Evolutionary conservation across 495 filamentous ascomycete genomes (phyloP).

Genomic region (Podospora pseudoanserina): DNA sequence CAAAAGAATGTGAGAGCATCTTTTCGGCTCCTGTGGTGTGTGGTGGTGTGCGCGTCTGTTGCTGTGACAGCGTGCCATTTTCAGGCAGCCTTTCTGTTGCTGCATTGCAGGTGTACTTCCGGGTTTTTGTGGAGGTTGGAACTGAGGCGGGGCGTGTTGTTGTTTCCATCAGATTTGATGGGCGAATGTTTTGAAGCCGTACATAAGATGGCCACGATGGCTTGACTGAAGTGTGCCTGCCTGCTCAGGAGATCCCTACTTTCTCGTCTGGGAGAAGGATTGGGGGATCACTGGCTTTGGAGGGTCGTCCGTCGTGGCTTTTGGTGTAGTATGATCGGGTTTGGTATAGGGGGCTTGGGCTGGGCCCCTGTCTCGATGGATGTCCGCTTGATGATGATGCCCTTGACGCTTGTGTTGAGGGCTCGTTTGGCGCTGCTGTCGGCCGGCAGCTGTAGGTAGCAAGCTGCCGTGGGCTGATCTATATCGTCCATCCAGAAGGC

Average conservation of each 20-base stretch:
- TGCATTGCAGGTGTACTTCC: neutral
- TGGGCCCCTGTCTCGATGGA: neutral
- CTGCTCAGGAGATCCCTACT: neutral
- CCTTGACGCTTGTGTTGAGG: neutral
- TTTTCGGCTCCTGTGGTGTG: neutral
- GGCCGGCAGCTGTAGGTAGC: neutral
- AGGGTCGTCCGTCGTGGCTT: neutral
- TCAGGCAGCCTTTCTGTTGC: neutral
- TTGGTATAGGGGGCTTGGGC: neutral
- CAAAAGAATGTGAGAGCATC: neutral
- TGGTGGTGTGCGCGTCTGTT: neutral
- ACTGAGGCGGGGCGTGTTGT: neutral
- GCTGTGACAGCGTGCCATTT: neutral
- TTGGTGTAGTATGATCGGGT: neutral
- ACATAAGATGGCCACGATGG: neutral
- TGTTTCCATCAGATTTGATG: too few species aligned
- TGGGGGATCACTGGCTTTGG: neutral
- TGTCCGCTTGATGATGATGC: neutral
- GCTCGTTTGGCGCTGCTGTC: neutral
- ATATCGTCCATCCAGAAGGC: too few species aligned
- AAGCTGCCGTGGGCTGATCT: neutral
- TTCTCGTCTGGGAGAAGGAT: neutral
- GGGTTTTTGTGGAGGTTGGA: neutral
- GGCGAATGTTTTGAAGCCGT: neutral
- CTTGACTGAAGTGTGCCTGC: neutral